phyloP scores from a whole-genome alignment of 2,329 filamentous ascomycete genomes.

The Monosporascus sp. region DNA sequence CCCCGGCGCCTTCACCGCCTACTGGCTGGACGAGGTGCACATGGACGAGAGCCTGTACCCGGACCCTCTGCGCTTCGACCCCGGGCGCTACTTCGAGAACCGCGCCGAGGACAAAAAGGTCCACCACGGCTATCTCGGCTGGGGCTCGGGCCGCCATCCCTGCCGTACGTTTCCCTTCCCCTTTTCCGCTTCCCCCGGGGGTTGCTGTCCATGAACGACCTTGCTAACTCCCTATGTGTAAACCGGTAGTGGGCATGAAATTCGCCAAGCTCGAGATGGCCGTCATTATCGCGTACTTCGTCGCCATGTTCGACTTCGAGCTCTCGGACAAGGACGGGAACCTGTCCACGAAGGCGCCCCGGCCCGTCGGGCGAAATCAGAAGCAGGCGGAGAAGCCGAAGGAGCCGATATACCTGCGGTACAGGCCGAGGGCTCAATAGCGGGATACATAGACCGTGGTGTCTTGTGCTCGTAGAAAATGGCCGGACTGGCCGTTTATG shows the following conservation, averaged over 20 bases:
- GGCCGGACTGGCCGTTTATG: no score
- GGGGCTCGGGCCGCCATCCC: constrained; percentile 27
- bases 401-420: constrained; percentile 30
- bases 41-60: constrained; percentile 34
- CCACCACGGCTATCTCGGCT: constrained; percentile 18
- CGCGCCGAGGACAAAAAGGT: constrained; percentile 35
- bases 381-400: constrained; percentile 36
- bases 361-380: constrained; percentile 30
- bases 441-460: no score
- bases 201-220: not conserved
- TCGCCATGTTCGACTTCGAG: constrained; percentile 40
- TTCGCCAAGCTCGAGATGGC: constrained; percentile 47
- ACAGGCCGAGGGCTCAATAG: constrained; percentile 17
- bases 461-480: no score
- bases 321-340: constrained; percentile 33
- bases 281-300: constrained; percentile 42
- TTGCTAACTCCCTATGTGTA: constrained; percentile 13
- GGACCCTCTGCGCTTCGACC: constrained; percentile 40
- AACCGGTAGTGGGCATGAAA: constrained; percentile 22
- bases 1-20: constrained; percentile 39
- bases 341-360: constrained; percentile 18
- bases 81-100: constrained; percentile 37
- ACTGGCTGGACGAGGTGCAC: constrained; percentile 43
- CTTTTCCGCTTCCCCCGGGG: constrained; percentile 7
- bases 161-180: constrained; percentile 28